These are phyloP conservation scores for Fusarium pininemorale DNA, from an alignment of 2,329 filamentous ascomycete genomes.

Conservation along the genomic window DNA sequence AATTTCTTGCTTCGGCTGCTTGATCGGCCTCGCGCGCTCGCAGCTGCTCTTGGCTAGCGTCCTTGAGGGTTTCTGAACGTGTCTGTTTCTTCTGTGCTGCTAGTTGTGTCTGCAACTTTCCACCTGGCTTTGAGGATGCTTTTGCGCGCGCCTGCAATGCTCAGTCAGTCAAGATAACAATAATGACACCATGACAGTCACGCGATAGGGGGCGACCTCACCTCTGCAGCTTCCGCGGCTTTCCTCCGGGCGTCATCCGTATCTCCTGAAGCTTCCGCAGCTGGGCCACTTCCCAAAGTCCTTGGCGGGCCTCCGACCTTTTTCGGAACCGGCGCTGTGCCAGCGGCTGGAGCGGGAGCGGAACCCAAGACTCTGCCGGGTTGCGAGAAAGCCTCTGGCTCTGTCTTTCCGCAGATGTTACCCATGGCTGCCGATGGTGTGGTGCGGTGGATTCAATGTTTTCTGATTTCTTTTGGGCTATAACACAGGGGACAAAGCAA, in stretches of 20 bases:
- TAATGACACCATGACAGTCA: neutral
- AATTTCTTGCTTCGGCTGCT: constrained; percentile 51
- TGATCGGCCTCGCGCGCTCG: constrained; percentile 74
- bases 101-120: constrained; percentile 76
- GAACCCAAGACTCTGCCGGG: constrained; percentile 78
- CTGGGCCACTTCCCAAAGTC: constrained; percentile 68
- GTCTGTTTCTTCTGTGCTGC: constrained; percentile 81
- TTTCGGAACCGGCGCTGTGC: constrained; percentile 62
- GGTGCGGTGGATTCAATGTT: neutral
- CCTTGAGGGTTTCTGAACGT: constrained; percentile 71
- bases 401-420: constrained; percentile 84
- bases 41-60: constrained; percentile 73
- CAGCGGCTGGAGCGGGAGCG: constrained; percentile 54
- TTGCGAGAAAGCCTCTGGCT: constrained; percentile 73
- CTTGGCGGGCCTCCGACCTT: constrained; percentile 66
- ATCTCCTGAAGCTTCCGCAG: constrained; percentile 41
- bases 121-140: constrained; percentile 64
- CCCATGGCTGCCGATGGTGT: constrained; percentile 68
- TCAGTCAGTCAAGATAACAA: neutral
- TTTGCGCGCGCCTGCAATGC: constrained; percentile 70
- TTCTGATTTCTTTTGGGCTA: neutral
- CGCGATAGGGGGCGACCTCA: constrained; percentile 54
- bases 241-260: constrained; percentile 72
- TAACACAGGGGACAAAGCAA: neutral
- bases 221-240: constrained; percentile 86